Evolutionary conservation across 805 yeast species (phyloP), one percentile per base, ranked within the genome.

Genomic region (Hanseniaspora mollemarum): DNA sequence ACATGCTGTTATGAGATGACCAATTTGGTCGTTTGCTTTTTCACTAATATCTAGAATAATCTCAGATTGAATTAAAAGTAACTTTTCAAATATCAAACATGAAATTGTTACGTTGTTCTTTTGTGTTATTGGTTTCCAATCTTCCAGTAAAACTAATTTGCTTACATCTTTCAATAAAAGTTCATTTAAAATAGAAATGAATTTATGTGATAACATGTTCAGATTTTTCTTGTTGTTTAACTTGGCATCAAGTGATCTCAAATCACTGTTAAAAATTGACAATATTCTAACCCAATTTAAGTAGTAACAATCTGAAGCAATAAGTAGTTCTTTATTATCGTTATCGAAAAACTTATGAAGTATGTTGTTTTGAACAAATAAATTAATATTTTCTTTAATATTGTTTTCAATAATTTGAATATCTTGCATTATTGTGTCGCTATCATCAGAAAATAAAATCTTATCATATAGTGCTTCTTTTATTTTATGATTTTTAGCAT

Each of bases 281-380:
- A 48, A 25, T 2, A 28, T 16, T 33, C 22, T 39, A 15, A 48
- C 38, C 51, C 51, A 48, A 16, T 48, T 40, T 18, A 48, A 40
- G 18, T 48, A 48, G 13, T 25, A 24, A 3, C 31, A 48, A 5
- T 40, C 22, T 16, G 39, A 18, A 19, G 16, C 24, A 7, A 35
- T 35, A 16, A 18, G 5, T 15, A 35, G 22, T 16, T 28, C 31
- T 8, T 35, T 35, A 35, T 13, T 13, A 18, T 35, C 24, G 7
- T 16, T 18, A 13, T 35, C 22, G 19, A 35, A 35, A 35, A 35
- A 35, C 13, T 13, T 35, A 7, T n/a, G 5, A 16, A 18, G 16
- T 16, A 35, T 35, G 19, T 18, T 35, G 12, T 18, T 35, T 19
- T 35, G 21, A 19, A 35, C 19, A 15, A 35, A 35, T 18, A 18